These are phyloP conservation scores for Papiliotrema laurentii DNA, from an alignment of 1,284 basidiomycete genomes.

Conservation along the genomic window DNA sequence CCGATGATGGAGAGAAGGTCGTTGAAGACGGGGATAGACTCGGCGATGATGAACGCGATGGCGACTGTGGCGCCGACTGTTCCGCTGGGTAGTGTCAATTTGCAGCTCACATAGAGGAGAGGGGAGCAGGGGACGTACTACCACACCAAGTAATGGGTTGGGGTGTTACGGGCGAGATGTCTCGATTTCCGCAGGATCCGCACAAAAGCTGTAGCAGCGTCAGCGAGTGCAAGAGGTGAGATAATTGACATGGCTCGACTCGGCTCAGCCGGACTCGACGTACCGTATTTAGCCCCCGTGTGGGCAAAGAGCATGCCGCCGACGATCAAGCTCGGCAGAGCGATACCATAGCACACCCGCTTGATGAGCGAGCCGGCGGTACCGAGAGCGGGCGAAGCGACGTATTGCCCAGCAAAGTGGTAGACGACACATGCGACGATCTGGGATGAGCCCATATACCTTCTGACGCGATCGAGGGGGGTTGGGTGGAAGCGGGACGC, in stretches of 20 bases:
- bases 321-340: conserved; percentile 35
- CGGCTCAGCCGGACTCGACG: conserved; percentile 12
- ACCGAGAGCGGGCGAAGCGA: conserved; percentile 47
- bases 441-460: conserved; percentile 1
- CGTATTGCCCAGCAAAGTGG: conserved; percentile 38
- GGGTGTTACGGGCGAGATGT: conserved; percentile 58
- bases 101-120: too few relatives aligned
- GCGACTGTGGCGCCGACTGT: conserved; percentile 1
- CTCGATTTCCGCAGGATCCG: conserved; percentile 56
- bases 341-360: conserved; percentile 36
- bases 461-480: conserved; percentile 10
- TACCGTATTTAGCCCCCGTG: conserved; percentile 25
- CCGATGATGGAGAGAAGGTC: conserved; percentile 22
- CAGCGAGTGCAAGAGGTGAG: too few relatives aligned
- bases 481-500: conserved; percentile 5
- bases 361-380: conserved; percentile 46
- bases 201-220: conserved; percentile 60
- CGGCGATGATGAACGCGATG: conserved; percentile 14
- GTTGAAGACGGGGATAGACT: conserved; percentile 18
- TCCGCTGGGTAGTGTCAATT: too few relatives aligned
- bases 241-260: conserved; percentile 44
- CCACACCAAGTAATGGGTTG: conserved; percentile 59
- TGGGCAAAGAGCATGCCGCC: conserved; percentile 30
- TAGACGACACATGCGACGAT: conserved; percentile 20
- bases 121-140: conserved; percentile 36